phyloP scores from a whole-genome alignment of 164 flowering plant species.

The Chloranthus sessilifolius region DNA sequence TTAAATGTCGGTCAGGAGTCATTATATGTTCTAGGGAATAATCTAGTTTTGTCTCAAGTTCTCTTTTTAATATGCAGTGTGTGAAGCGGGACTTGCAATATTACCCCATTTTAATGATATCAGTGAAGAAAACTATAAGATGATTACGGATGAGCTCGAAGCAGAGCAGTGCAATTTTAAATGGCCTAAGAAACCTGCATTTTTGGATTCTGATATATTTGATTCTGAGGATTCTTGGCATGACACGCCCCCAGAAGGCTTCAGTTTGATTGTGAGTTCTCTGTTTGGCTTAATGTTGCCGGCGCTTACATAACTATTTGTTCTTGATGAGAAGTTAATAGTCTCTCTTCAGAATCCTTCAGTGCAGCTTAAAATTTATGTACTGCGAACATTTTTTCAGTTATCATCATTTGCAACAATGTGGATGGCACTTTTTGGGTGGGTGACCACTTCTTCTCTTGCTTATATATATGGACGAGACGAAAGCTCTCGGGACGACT shows the following conservation, averaged over 20 bases:
- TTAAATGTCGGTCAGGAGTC: no score
- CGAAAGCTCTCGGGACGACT: slow-evolving; percentile 61
- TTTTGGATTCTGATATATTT: slow-evolving; percentile 36
- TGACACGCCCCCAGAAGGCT: slow-evolving; percentile 79
- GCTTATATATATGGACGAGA: slow-evolving; percentile 83
- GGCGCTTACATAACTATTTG: no score
- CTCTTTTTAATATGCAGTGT: slow-evolving; percentile 30
- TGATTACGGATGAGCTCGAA: slow-evolving; percentile 28
- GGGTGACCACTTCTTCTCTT: slow-evolving; percentile 84
- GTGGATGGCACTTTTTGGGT: slow-evolving; percentile 79
- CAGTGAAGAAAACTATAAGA: slow-evolving; percentile 22
- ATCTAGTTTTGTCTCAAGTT: slow-evolving; percentile 4
- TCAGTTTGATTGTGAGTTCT: slow-evolving; percentile 57
- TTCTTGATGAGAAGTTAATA: background rate
- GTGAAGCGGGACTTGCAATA: slow-evolving; percentile 65
- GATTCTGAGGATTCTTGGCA: slow-evolving; percentile 70
- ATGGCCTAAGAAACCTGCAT: slow-evolving; percentile 56
- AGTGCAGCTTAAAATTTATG: background rate
- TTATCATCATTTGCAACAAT: slow-evolving; percentile 82
- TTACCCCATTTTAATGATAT: slow-evolving; percentile 36
- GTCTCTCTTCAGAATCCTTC: background rate
- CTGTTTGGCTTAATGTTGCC: background rate
- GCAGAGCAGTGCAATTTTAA: slow-evolving; percentile 28
- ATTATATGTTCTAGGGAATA: no score
- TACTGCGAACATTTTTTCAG: slow-evolving; percentile 25